Evolutionary conservation across 192 early-diverging fungal species (phyloP).

Genomic region (Gaertneriomyces semiglobifer): DNA sequence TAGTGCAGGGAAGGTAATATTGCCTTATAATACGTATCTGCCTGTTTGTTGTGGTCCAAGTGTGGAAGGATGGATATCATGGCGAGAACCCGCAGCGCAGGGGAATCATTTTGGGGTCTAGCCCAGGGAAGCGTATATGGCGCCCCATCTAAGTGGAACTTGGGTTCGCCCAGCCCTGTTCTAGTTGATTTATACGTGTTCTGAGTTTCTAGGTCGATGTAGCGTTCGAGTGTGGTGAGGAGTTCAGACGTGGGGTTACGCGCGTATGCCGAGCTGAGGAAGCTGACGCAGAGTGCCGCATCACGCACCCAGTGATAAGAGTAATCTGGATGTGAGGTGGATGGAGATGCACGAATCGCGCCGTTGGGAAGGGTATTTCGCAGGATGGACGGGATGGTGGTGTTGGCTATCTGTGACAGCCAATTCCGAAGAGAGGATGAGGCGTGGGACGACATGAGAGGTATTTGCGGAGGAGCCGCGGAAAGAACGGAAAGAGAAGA

Average conservation of each 20-base stretch:
- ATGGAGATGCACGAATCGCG: conserved; percentile 3
- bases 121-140: conserved; percentile 53
- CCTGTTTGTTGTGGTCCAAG: conserved; percentile 5
- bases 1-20: conserved; percentile 64
- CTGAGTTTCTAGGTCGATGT: conserved; percentile 29
- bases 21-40: conserved; percentile 10
- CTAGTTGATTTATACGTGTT: conserved; percentile 17
- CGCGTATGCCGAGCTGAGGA: conserved; percentile 27
- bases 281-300: conserved; percentile 56
- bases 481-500: too few species aligned
- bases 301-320: conserved; percentile 75
- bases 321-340: conserved; percentile 51
- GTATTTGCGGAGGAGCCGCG: too few species aligned
- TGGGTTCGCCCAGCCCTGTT: conserved; percentile 61
- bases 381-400: neutral
- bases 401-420: too few species aligned
- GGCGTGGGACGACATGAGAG: too few species aligned
- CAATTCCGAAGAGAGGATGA: too few species aligned
- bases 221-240: conserved; percentile 18
- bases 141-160: conserved; percentile 58
- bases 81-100: conserved; percentile 47
- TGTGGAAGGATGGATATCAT: neutral
- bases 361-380: conserved; percentile 21
- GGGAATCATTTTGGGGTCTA: conserved; percentile 71
- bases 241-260: conserved; percentile 8